Conservation (phyloP, 768 basidiomycete genomes). For the Hypholoma sublateritium region DNA sequence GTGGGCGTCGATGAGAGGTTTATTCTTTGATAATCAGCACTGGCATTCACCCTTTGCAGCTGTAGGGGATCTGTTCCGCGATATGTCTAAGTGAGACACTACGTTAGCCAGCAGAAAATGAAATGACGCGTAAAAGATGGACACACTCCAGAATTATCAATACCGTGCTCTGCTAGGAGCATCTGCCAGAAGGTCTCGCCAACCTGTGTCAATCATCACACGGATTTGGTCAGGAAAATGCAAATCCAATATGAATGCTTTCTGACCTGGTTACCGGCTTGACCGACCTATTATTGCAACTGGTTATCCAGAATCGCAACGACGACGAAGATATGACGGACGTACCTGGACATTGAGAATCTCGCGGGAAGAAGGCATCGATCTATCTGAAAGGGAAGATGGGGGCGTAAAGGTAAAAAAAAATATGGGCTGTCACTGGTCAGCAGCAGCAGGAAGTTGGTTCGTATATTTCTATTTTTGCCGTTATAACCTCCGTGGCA, state of each 20-base stretch:
- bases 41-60: constrained; percentile 58
- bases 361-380: constrained; percentile 48
- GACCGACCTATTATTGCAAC: constrained; percentile 52
- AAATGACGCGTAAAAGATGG: neutral
- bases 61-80: constrained; percentile 73
- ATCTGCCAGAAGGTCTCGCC: constrained; percentile 90
- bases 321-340: neutral
- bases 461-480: neutral
- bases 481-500: neutral
- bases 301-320: neutral
- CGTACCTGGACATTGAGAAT: constrained; percentile 80
- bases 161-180: constrained; percentile 84
- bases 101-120: neutral
- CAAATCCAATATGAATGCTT: constrained; percentile 6
- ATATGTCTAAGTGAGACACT: constrained; percentile 50
- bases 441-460: neutral
- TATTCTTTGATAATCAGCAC: neutral
- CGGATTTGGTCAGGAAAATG: constrained; percentile 3
- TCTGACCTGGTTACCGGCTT: constrained; percentile 56
- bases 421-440: constrained; percentile 2
- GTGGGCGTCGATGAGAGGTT: neutral
- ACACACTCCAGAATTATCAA: constrained; percentile 69
- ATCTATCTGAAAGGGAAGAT: neutral
- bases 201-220: constrained; percentile 36
- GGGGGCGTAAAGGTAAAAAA: neutral